Base-by-base conservation (phyloP, 129 eudicot genomes). In the Tagetes patula region DNA sequence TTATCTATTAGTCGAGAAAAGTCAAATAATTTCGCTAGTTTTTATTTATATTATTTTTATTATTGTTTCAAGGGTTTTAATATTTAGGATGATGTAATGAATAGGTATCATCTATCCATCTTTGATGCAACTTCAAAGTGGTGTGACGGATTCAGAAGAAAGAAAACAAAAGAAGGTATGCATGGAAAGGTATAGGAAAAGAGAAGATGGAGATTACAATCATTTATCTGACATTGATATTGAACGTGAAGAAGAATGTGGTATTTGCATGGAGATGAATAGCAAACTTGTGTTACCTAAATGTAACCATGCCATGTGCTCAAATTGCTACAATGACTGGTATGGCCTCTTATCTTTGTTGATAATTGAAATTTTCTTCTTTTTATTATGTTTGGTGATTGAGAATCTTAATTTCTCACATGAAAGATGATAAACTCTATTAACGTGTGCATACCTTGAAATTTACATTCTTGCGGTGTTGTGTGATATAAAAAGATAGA, bases 211-310 rank as follows among this genome's bases (percentile, higher is more conserved):
- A 6, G 89, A 77, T 54, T 78, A 76, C 54, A 70, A 56, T 72
- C 88, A 58, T 9, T 53, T 72, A 69, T 83, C 91, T 73, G 88
- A 88, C 63, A 46, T 72, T 27, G 95, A 88, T 47, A 77, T 70
- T 71, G 95, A 88, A 70, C 78, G 95, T 43, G 88, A 88, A 84
- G 88, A 88, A 45, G 95, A 88, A 72, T 88, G 95, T 74, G 95
- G 95, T 38, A 88, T 88, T 66, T 88, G 95, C 73, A 79, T 88
- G 95, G 95, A 88, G 76, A 83, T 84, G 80, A 83, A 88, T 67
- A 80, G 87, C 77, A 88, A 85, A 76, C 85, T 88, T 13, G 91
- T 88, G 43, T 82, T 88, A 58, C 95, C 95, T 10, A 83, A 83
- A 64, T 88, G 95, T 65, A 82, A 84, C 69, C 95, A 88, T 68